Evolutionary conservation across 257 asterid species (phyloP).

Genomic region (Anisodus acutangulus): DNA sequence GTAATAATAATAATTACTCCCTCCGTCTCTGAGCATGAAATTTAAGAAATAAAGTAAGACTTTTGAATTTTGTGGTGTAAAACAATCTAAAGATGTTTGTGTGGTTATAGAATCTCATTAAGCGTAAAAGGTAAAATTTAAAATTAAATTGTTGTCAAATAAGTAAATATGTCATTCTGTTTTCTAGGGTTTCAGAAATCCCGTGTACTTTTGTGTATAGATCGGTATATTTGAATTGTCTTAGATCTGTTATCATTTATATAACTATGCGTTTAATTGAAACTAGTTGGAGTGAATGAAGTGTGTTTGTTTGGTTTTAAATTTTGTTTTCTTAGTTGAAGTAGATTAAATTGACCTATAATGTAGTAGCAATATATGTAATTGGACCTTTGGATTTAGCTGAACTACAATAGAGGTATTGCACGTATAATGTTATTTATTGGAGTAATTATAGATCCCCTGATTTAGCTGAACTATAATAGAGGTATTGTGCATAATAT

Average conservation of each 20-base stretch:
- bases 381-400: not conserved
- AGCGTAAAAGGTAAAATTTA: no score
- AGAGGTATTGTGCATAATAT: no score
- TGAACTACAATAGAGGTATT: not conserved
- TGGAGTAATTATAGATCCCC: no score
- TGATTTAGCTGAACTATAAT: no score
- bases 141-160: no score
- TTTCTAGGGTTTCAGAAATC: not conserved
- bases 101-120: no score
- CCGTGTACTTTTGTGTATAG: not conserved
- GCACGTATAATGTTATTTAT: not conserved
- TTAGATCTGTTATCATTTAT: not conserved
- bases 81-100: no score
- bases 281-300: not conserved
- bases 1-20: constrained; percentile 27
- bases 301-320: not conserved
- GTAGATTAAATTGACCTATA: not conserved
- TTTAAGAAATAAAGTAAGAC: no score
- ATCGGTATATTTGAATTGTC: not conserved
- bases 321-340: not conserved
- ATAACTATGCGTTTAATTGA: not conserved
- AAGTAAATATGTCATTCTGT: no score
- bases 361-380: not conserved
- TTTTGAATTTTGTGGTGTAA: no score
- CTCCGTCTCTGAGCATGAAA: not conserved